Percentiles rank a stretch among this genome's conserved stretches.
Evolutionary conservation across 2,329 filamentous ascomycete species (phyloP).

Genomic region (Aspergillus thermomutatus): DNA sequence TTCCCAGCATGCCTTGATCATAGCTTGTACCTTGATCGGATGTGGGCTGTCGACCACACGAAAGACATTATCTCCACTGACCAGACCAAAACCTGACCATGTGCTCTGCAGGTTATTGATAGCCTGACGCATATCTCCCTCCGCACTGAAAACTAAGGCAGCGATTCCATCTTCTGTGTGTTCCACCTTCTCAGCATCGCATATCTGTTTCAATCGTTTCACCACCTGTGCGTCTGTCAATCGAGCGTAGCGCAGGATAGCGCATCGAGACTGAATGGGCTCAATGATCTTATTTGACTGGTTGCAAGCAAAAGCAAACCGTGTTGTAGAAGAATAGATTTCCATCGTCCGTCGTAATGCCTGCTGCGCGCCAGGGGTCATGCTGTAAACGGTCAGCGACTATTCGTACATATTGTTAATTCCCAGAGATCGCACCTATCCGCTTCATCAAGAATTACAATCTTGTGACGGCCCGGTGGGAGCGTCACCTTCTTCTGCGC

Average conservation of each 20-base stretch:
- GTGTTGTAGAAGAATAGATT: conserved; percentile 93
- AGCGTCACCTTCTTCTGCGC: conserved; percentile 98
- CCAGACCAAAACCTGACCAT: conserved; percentile 87
- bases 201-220: conserved; percentile 85
- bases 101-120: conserved; percentile 98
- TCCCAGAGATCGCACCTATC: conserved; percentile 59
- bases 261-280: conserved; percentile 93
- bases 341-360: conserved; percentile 96
- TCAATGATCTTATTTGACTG: conserved; percentile 99
- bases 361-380: conserved; percentile 96
- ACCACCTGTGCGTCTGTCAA: conserved; percentile 91
- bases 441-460: conserved; percentile 96
- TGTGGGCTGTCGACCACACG: conserved; percentile 95
- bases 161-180: conserved; percentile 91
- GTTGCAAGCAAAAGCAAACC: conserved; percentile 98
- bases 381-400: conserved; percentile 45
- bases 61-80: conserved; percentile 98
- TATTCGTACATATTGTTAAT: not conserved
- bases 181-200: conserved; percentile 84
- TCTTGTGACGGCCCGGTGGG: conserved; percentile 83
- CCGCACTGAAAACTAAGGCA: conserved; percentile 93
- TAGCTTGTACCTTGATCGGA: conserved; percentile 96
- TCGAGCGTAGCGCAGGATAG: conserved; percentile 88
- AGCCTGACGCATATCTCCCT: conserved; percentile 97
- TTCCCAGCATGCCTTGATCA: conserved; percentile 96